A percentile compares a stretch with the other conserved stretches of the same genome.
Evolutionary conservation across 176 grass and related monocot genomes (phyloP).

Genomic region (Aegilops tauschii): DNA sequence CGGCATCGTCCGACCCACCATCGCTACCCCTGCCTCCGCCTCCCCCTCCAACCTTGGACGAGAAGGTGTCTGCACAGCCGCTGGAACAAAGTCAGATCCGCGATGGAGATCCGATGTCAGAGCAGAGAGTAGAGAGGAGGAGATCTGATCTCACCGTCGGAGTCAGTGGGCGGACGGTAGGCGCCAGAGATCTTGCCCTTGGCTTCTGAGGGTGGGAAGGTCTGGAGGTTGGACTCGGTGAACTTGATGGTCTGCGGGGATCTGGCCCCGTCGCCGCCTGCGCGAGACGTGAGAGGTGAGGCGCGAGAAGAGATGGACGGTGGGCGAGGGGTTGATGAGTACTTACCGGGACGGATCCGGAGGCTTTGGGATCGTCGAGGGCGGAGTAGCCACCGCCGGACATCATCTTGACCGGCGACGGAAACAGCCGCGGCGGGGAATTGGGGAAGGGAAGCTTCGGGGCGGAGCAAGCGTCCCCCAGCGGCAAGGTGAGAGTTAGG

Average conservation of each 20-base stretch:
- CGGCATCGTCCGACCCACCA: conserved; percentile 53
- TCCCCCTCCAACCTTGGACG: conserved; percentile 46
- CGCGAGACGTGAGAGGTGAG: background rate
- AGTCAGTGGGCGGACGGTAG: conserved; percentile 90
- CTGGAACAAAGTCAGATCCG: conserved; percentile 25
- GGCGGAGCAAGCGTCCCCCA: conserved; percentile 8
- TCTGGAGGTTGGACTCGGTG: conserved; percentile 86
- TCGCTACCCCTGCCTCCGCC: conserved; percentile 36
- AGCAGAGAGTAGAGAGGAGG: background rate
- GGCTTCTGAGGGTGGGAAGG: conserved; percentile 75
- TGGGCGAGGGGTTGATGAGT: background rate
- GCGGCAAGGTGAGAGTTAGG: background rate
- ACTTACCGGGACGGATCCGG: conserved; percentile 87
- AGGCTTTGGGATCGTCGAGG: conserved; percentile 82
- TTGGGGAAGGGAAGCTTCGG: background rate
- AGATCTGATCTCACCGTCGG: conserved; percentile 72
- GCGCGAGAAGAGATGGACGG: background rate
- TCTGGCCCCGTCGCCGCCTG: conserved; percentile 68
- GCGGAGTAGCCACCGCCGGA: conserved; percentile 82
- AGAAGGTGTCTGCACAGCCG: conserved; percentile 71
- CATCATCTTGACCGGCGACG: conserved; percentile 74
- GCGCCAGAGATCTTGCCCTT: conserved; percentile 86
- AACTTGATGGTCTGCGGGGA: conserved; percentile 83
- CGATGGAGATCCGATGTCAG: background rate
- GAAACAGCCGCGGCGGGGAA: background rate